Evolutionary conservation across 225 moss, liverwort and hornwort genomes (phyloP), one percentile per base, ranked within the genome.

Genomic region (Pseudoscleropodium purum): DNA sequence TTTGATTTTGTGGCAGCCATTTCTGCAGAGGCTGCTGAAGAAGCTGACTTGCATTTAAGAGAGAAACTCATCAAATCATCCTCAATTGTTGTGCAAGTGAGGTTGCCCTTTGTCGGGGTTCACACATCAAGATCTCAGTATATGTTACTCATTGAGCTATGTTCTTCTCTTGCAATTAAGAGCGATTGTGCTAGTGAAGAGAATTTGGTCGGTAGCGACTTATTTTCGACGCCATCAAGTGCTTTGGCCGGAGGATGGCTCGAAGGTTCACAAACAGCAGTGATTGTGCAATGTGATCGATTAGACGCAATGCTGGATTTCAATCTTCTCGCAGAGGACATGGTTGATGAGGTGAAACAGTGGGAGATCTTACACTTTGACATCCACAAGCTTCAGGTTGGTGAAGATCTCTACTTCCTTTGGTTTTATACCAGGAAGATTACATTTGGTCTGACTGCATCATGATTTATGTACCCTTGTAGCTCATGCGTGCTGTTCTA

Each of bases 1-100:
- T 99, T 96, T 86, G 99, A 99, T 85, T 99, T 96, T 92, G 99
- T 96, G 75, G 97, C 99, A 84, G 94, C 99, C 37, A 93, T 97
- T 89, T 94, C 97, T 80, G 94, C 94, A 70, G 95, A 97, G 93
- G 90, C 94, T 86, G 95, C 95, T n/a, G 99, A 99, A 90, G 93
- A 93, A 89, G 95, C 95, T 41, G 94, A 97, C 87, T 92, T 93
- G 73, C 94, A 90, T 79, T 85, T 97, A 41, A 94, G 94, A 88
- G 96, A 96, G 91, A 97, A 97, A 86, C 92, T 99, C 80, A 92
- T 97, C 9, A 92, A 91, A 78, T 95, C 94, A 68, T 96, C 99
- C 51, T 93, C 96, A 47, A 87, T 88, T 87, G 92, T 97, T 37
- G 88, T 96, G 81, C 95, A 95, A 86, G 89, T 95, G 68, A 97